A percentile compares a stretch with the other conserved stretches of the same genome.
Conservation (phyloP, 257 asterid genomes). For the Verbascum thapsus region DNA sequence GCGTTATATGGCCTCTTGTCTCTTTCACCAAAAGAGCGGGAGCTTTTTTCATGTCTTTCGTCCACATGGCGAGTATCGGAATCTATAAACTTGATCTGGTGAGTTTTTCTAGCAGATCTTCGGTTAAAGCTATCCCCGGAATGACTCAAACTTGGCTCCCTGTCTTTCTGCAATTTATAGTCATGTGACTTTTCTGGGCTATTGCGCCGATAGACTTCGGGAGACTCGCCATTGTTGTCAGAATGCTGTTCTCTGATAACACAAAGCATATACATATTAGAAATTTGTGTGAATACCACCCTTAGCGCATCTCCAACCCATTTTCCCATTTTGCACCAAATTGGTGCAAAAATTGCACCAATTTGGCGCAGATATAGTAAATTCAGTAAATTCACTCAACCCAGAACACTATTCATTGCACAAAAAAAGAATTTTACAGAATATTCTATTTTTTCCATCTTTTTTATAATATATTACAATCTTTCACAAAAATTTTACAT, state of each 20-base stretch:
- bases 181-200: slow-evolving; percentile 41
- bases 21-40: too few relatives aligned
- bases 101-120: slow-evolving; percentile 42
- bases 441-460: too few relatives aligned
- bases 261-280: slow-evolving; percentile 32
- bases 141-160: slow-evolving; percentile 43
- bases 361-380: too few relatives aligned
- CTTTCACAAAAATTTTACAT: too few relatives aligned
- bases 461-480: too few relatives aligned
- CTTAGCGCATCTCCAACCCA: too few relatives aligned
- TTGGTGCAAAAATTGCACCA: too few relatives aligned
- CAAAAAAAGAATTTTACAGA: too few relatives aligned
- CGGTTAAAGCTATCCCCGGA: slow-evolving; percentile 56
- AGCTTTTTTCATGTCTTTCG: slow-evolving; percentile 48
- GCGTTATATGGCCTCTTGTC: slow-evolving; percentile 46
- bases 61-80: slow-evolving; percentile 38
- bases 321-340: too few relatives aligned
- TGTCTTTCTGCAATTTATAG: slow-evolving; percentile 35
- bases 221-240: slow-evolving; percentile 39
- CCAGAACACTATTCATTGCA: too few relatives aligned
- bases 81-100: slow-evolving; percentile 37
- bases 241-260: slow-evolving; percentile 49
- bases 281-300: slow-evolving; percentile 24
- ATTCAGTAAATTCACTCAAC: too few relatives aligned
- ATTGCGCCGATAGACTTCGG: slow-evolving; percentile 31